A percentile compares a stretch with the other conserved stretches of the same genome.
Conservation (phyloP, 306 rosid genomes). For the Ammopiptanthus mongolicus region DNA sequence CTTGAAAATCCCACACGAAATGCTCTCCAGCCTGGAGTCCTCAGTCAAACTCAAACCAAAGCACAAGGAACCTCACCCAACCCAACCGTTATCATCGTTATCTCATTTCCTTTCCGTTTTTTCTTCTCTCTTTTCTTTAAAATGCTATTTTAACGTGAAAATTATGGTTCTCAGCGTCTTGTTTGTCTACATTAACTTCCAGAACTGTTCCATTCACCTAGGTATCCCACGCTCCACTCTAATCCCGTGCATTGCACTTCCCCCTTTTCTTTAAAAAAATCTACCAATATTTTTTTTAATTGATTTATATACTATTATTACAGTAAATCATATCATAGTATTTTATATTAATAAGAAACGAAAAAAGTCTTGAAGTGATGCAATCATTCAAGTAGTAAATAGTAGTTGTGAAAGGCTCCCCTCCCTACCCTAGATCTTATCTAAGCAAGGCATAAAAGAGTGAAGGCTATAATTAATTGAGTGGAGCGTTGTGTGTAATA, state of each 20-base stretch:
- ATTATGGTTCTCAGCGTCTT: slow-evolving; percentile 22
- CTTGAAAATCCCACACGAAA: slow-evolving; percentile 51
- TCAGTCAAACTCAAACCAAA: slow-evolving; percentile 66
- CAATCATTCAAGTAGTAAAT: neutral
- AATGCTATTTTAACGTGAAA: slow-evolving; percentile 21
- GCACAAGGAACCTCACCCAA: slow-evolving; percentile 37
- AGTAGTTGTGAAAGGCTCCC: neutral
- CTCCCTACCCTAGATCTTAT: neutral
- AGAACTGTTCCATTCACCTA: slow-evolving; percentile 23
- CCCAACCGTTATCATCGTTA: slow-evolving; percentile 72
- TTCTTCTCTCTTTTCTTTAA: neutral
- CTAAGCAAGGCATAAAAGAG: neutral
- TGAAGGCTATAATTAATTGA: slow-evolving; percentile 4
- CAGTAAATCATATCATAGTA: too few relatives aligned
- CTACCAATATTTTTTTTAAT: too few relatives aligned
- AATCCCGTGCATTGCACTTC: neutral
- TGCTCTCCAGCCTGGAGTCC: slow-evolving; percentile 81
- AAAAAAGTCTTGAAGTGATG: neutral
- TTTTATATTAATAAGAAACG: too few relatives aligned
- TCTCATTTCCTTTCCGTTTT: slow-evolving; percentile 26
- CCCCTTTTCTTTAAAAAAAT: neutral
- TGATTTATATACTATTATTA: too few relatives aligned
- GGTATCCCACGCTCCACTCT: neutral
- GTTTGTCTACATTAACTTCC: slow-evolving; percentile 39
- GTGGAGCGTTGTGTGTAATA: slow-evolving; percentile 16